phyloP scores from a whole-genome alignment of 1,284 basidiomycete species.

The Pyrrhoderma noxium region DNA sequence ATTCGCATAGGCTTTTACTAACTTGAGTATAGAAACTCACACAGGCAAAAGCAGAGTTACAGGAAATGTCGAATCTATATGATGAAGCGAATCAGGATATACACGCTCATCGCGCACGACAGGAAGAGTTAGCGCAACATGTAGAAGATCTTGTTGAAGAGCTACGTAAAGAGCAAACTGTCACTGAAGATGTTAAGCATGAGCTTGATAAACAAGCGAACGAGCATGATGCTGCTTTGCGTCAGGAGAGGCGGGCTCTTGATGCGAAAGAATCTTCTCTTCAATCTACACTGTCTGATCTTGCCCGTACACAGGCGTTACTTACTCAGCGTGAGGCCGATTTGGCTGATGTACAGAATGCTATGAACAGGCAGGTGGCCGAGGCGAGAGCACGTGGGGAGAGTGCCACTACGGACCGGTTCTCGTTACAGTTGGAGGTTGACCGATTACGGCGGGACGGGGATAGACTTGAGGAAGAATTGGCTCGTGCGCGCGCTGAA shows the following conservation, averaged over 20 bases:
- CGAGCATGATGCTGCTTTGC: conserved; percentile 51
- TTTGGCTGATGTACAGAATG: conserved; percentile 65
- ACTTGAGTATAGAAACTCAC: conserved; percentile 51
- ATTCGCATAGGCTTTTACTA: conserved; percentile 3
- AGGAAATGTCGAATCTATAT: conserved; percentile 53
- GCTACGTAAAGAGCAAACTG: conserved; percentile 48
- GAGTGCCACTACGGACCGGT: conserved; percentile 73
- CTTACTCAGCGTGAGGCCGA: conserved; percentile 67
- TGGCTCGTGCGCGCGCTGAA: conserved; percentile 68
- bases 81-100: conserved; percentile 55
- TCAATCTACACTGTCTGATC: conserved; percentile 52
- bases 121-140: conserved; percentile 62
- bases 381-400: conserved; percentile 74
- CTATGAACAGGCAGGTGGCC: conserved; percentile 57
- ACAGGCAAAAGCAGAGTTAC: conserved; percentile 51
- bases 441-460: conserved; percentile 86
- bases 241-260: conserved; percentile 50
- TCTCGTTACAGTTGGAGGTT: conserved; percentile 86
- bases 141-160: conserved; percentile 69
- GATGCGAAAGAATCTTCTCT: conserved; percentile 64
- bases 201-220: conserved; percentile 49
- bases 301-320: conserved; percentile 52
- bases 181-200: conserved; percentile 48
- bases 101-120: conserved; percentile 41
- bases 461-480: conserved; percentile 73